Percentiles rank a stretch among this genome's conserved stretches.
phyloP scores from a whole-genome alignment of 768 basidiomycete species.

The Mycena amicta region DNA sequence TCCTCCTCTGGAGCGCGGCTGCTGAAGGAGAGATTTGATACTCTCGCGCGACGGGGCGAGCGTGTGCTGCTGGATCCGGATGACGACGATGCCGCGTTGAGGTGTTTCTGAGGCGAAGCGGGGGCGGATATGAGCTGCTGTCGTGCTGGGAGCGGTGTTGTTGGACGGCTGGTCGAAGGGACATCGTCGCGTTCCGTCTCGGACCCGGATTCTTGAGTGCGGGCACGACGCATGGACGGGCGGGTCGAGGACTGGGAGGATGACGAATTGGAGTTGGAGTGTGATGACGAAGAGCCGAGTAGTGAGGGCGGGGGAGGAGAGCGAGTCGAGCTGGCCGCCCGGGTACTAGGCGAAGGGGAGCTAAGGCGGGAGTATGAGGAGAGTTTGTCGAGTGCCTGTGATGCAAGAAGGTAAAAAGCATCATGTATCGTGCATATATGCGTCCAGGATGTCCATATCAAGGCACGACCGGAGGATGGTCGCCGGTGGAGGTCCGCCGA shows the following conservation, averaged over 20 bases:
- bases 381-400: constrained; percentile 70
- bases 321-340: constrained; percentile 31
- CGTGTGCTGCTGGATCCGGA: constrained; percentile 31
- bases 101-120: constrained; percentile 38
- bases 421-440: neutral
- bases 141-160: constrained; percentile 29
- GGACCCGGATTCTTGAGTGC: constrained; percentile 63
- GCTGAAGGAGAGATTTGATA: constrained; percentile 15
- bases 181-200: constrained; percentile 74
- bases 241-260: constrained; percentile 31
- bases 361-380: constrained; percentile 56
- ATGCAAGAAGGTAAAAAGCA: constrained; percentile 13
- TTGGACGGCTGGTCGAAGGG: constrained; percentile 19
- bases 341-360: constrained; percentile 52
- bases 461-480: neutral
- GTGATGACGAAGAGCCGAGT: constrained; percentile 31
- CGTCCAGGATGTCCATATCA: neutral
- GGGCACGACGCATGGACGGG: constrained; percentile 39
- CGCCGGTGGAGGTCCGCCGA: neutral
- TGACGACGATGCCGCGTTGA: constrained; percentile 20
- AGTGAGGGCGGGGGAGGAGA: constrained; percentile 41
- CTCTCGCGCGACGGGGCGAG: constrained; percentile 24
- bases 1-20: constrained; percentile 26
- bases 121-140: constrained; percentile 53
- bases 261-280: constrained; percentile 38